Evolutionary conservation across 352 stramenopile species (phyloP).

Genomic region (Globisporangium middletonii): DNA sequence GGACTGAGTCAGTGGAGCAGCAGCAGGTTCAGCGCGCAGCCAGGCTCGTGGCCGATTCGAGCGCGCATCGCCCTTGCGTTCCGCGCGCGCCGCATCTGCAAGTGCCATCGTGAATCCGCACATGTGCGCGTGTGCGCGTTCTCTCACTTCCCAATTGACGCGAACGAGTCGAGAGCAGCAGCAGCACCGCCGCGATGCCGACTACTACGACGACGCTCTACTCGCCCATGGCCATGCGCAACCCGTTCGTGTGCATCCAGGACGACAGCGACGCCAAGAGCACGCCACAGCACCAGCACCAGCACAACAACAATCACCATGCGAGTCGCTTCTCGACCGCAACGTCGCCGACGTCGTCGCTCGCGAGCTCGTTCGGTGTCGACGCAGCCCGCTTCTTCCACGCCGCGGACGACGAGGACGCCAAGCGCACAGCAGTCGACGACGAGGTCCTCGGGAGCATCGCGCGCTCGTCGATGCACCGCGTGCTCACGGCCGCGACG

Average conservation of each 20-base stretch:
- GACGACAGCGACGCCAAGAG: background rate
- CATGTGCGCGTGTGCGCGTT: too few species aligned
- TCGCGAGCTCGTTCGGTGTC: background rate
- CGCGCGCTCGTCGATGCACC: conserved; percentile 8
- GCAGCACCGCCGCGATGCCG: background rate
- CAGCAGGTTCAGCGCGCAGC: too few species aligned
- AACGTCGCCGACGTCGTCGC: conserved; percentile 7
- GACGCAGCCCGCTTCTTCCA: background rate
- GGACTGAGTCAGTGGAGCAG: too few species aligned
- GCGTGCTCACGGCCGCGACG: conserved; percentile 10
- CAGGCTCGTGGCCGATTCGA: too few species aligned
- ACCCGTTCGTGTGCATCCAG: conserved; percentile 8
- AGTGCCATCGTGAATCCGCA: too few species aligned
- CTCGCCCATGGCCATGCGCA: conserved; percentile 3
- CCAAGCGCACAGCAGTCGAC: background rate
- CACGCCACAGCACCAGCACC: background rate
- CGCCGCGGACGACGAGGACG: background rate
- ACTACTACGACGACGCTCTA: background rate
- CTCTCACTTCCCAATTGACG: too few species aligned
- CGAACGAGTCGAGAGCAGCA: background rate
- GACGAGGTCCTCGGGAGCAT: conserved; percentile 9
- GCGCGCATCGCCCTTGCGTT: too few species aligned
- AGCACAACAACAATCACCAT: background rate
- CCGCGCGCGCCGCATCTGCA: too few species aligned
- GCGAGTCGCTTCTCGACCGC: conserved; percentile 6